These are phyloP conservation scores for Tolypocladium endophyticum DNA, from an alignment of 2,329 filamentous ascomycete genomes.

Conservation along the genomic window DNA sequence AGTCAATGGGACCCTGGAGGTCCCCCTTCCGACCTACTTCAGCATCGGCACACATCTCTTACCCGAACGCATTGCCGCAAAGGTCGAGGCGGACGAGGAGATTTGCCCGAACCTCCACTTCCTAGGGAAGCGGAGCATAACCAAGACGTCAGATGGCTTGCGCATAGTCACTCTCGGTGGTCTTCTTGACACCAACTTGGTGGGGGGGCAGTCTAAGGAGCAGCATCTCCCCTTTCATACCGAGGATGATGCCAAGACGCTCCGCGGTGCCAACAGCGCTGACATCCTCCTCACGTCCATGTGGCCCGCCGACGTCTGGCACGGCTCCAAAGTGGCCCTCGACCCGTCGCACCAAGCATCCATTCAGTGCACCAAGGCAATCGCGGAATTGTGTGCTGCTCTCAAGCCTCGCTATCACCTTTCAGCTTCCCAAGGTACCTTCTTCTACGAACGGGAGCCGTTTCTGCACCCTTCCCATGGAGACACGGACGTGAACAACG, in stretches of 20 bases:
- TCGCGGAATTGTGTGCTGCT: slow-evolving; percentile 67
- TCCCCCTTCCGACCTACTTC: slow-evolving; percentile 86
- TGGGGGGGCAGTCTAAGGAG: slow-evolving; percentile 55
- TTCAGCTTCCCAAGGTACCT: slow-evolving; percentile 50
- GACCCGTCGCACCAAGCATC: slow-evolving; percentile 39
- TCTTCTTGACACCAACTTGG: slow-evolving; percentile 48
- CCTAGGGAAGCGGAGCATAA: slow-evolving; percentile 74
- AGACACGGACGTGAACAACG: slow-evolving; percentile 37
- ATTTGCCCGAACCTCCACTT: slow-evolving; percentile 88
- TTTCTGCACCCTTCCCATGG: slow-evolving; percentile 60
- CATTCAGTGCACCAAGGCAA: slow-evolving; percentile 47
- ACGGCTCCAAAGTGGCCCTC: slow-evolving; percentile 55
- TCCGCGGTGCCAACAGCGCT: slow-evolving; percentile 65
- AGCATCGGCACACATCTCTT: slow-evolving; percentile 66
- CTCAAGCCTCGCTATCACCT: slow-evolving; percentile 93
- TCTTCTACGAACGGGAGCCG: slow-evolving; percentile 84
- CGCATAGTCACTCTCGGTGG: slow-evolving; percentile 83
- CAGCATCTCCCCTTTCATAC: slow-evolving; percentile 71
- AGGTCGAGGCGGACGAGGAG: slow-evolving; percentile 60
- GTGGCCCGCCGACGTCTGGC: slow-evolving; percentile 70
- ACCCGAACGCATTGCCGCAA: slow-evolving; percentile 59
- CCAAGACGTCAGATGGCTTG: slow-evolving; percentile 83
- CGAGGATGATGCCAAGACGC: slow-evolving; percentile 61
- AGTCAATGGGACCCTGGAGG: slow-evolving; percentile 57
- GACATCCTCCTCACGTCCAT: slow-evolving; percentile 81